A percentile compares a stretch with the other conserved stretches of the same genome.
Conservation (phyloP, 768 basidiomycete genomes). For the Kwoniella heveanensis region DNA sequence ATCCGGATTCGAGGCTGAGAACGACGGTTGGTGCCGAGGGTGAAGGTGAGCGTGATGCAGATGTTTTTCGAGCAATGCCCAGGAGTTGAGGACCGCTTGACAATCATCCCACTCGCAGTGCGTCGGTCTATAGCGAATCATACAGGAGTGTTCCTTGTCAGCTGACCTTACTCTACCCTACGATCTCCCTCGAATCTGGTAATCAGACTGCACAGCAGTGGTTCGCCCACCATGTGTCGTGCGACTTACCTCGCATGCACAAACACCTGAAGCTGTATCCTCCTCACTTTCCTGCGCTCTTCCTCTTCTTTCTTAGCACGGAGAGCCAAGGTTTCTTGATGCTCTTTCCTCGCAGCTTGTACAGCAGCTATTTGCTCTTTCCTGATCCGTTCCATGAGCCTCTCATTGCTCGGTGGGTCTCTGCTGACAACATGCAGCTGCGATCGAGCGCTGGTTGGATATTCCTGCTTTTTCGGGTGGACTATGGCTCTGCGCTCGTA, state of each 20-base stretch:
- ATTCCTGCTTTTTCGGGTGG: too few relatives aligned
- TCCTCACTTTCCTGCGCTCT: conserved; percentile 24
- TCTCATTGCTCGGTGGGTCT: not conserved
- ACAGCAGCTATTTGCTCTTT: conserved; percentile 32
- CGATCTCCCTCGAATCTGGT: too few relatives aligned
- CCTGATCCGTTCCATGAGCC: conserved; percentile 6
- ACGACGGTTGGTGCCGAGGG: not conserved
- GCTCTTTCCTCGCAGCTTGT: conserved; percentile 23
- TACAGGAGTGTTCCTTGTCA: too few relatives aligned
- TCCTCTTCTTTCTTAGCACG: conserved; percentile 18
- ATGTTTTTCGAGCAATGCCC: conserved; percentile 49
- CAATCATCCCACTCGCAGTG: conserved; percentile 41
- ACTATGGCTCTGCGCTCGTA: too few relatives aligned
- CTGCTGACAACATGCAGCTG: not conserved
- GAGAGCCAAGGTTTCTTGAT: not conserved
- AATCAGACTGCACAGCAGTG: too few relatives aligned
- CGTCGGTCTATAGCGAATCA: conserved; percentile 33
- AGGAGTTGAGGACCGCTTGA: conserved; percentile 44
- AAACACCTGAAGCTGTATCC: conserved; percentile 49
- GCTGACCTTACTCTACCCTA: too few relatives aligned
- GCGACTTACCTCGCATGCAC: conserved; percentile 45
- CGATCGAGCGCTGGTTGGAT: not conserved
- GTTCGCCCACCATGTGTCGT: too few relatives aligned
- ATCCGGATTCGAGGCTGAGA: too few relatives aligned
- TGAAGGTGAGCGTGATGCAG: conserved; percentile 41